A percentile compares a stretch with the other conserved stretches of the same genome.
phyloP scores from a whole-genome alignment of 441 rosid genomes.

The Corymbia calophylla region DNA sequence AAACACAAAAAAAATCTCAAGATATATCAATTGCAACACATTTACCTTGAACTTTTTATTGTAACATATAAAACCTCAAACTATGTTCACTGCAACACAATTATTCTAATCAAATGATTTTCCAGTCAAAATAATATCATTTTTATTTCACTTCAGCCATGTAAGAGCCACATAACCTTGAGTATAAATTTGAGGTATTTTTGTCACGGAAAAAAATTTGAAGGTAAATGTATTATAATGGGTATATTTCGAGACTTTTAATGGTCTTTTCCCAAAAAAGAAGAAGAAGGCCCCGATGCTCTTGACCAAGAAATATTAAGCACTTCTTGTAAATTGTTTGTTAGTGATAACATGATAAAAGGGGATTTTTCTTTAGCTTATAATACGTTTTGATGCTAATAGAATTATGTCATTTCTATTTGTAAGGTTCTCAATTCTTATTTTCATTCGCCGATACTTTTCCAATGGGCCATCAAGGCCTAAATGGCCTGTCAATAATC shows the following conservation, averaged over 20 bases:
- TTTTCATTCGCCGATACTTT: neutral
- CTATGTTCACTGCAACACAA: no score
- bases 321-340: neutral
- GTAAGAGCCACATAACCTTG: neutral
- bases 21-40: no score
- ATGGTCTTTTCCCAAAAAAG: no score
- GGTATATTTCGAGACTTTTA: neutral
- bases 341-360: neutral
- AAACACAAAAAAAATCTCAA: neutral
- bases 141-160: neutral
- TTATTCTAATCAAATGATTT: neutral
- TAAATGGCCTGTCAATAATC: neutral
- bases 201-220: no score
- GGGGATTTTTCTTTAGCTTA: neutral
- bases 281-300: neutral
- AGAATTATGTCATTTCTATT: no score
- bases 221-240: neutral
- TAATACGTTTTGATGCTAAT: neutral
- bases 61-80: neutral
- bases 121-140: neutral
- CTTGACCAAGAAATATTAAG: neutral
- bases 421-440: neutral
- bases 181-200: no score
- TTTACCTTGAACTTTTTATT: no score
- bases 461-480: neutral